Evolutionary conservation across 2,329 filamentous ascomycete species (phyloP), one percentile per base, ranked within the genome.

Genomic region (Fusarium falciforme): DNA sequence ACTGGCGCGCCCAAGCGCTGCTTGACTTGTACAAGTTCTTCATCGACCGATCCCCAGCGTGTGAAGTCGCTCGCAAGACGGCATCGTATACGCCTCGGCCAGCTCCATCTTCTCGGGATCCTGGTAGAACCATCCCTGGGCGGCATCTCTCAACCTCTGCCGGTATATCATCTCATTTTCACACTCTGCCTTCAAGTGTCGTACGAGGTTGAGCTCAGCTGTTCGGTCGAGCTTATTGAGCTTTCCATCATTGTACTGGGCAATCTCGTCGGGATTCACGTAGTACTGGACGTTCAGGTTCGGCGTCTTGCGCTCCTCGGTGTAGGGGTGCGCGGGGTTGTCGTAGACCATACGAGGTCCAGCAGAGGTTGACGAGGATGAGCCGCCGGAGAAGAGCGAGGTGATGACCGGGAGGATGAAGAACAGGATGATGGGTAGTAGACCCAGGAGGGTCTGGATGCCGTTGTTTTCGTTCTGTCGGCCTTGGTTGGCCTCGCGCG

Each of bases 361-460:
- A 11, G 91, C 82, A 9, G 85, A 88, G n/a, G 80, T 40, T 20
- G 76, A 75, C 4, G 80, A 76, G 7, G 78, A 31, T 14, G 47
- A 75, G 10, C 83, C 82, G 63, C 89, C 86, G 57, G 90, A 89
- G 81, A 98, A 94, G 29, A 98, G 83, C 2, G 93, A 96, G 22
- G 94, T 94, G 65, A 98, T 86, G 29, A 97, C 88, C 1, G 95
- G 94, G 72, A 96, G 90, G 65, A 98, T 85, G 81, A 99, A 97
- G 78, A 99, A 91, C 73, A 99, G 87, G 63, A 99, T 87, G 60
- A 99, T 91, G 17, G 96, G 96, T 7, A 99, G 88, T 17, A 99
- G 88, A 68, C 94, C 93, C 64, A 94, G 84, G 75, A 97, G 81
- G 74, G 90, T 88, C 79, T 87, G 86, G 77, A 91, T 80, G 59